These are phyloP conservation scores for Saccharomycopsis hybrid DNA, from an alignment of 1,139 yeast species.

Conservation along the genomic window DNA sequence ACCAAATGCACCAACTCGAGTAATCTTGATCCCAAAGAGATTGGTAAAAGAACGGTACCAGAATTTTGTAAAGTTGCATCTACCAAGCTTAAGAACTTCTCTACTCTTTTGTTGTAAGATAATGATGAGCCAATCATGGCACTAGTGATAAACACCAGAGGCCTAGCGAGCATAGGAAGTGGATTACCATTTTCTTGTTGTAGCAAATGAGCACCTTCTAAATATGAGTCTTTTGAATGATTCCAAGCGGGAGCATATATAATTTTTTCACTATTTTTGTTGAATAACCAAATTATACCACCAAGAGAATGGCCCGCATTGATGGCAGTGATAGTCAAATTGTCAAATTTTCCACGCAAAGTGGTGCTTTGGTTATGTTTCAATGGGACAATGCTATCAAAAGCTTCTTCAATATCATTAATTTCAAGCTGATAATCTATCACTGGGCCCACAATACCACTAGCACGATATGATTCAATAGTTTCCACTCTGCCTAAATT, in stretches of 20 bases:
- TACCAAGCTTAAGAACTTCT: slow-evolving; percentile 57
- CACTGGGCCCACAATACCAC: slow-evolving; percentile 73
- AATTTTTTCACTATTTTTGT: slow-evolving; percentile 68
- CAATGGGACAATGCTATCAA: slow-evolving; percentile 59
- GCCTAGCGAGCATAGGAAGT: slow-evolving; percentile 57
- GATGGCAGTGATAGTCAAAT: slow-evolving; percentile 53
- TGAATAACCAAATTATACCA: slow-evolving; percentile 80
- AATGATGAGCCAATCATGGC: slow-evolving; percentile 62
- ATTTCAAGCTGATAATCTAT: slow-evolving; percentile 54
- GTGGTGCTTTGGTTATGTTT: slow-evolving; percentile 78
- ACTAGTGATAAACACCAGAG: slow-evolving; percentile 79
- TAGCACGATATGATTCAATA: slow-evolving; percentile 67
- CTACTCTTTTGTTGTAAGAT: slow-evolving; percentile 60
- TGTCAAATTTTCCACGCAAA: slow-evolving; percentile 45
- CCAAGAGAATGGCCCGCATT: slow-evolving; percentile 94
- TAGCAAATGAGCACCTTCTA: slow-evolving; percentile 73
- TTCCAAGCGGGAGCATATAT: slow-evolving; percentile 94
- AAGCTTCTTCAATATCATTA: slow-evolving; percentile 72
- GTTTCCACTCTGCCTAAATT: slow-evolving; percentile 84
- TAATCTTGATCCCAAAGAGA: slow-evolving; percentile 76
- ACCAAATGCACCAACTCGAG: slow-evolving; percentile 70
- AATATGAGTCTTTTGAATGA: slow-evolving; percentile 81
- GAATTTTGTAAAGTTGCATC: slow-evolving; percentile 58
- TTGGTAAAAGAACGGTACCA: slow-evolving; percentile 80
- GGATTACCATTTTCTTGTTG: slow-evolving; percentile 44